Conservation (phyloP, 345 rosid species). For the Lagerstroemia speciosa region DNA sequence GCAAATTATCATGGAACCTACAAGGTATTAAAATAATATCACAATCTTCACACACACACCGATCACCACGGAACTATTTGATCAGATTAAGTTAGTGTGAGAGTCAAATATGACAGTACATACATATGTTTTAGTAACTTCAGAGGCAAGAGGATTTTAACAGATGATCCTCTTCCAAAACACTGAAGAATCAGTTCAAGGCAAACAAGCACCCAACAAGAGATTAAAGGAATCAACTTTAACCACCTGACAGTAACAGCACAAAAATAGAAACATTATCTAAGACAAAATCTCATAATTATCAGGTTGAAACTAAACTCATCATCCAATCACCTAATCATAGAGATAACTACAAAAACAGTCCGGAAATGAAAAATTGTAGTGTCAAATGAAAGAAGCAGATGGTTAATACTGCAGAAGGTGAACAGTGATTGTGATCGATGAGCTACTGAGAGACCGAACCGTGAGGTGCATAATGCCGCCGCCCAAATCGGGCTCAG, state of each 20-base stretch:
- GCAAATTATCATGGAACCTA: not conserved
- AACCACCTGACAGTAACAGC: not conserved
- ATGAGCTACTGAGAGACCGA: not conserved
- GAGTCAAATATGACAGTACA: not conserved
- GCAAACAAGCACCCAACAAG: not conserved
- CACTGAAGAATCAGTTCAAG: not conserved
- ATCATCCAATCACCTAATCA: not conserved
- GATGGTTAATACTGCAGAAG: not conserved
- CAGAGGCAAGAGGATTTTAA: not conserved
- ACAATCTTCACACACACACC: not conserved
- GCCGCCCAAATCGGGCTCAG: slow-evolving; percentile 59
- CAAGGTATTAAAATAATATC: not conserved
- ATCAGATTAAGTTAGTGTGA: not conserved
- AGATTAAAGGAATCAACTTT: not conserved
- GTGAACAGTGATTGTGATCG: not conserved
- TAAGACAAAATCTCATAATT: not conserved
- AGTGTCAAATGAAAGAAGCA: not conserved
- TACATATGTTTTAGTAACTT: not conserved
- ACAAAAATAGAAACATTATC: not conserved
- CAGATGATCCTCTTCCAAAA: not conserved
- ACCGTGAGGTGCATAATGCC: slow-evolving; percentile 80
- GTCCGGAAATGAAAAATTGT: not conserved
- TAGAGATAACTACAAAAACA: not conserved
- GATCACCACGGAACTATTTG: not conserved
- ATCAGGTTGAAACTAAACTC: not conserved